A percentile compares a stretch with the other conserved stretches of the same genome.
Evolutionary conservation across 352 stramenopile species (phyloP).

Genomic region (Globisporangium paddicum): DNA sequence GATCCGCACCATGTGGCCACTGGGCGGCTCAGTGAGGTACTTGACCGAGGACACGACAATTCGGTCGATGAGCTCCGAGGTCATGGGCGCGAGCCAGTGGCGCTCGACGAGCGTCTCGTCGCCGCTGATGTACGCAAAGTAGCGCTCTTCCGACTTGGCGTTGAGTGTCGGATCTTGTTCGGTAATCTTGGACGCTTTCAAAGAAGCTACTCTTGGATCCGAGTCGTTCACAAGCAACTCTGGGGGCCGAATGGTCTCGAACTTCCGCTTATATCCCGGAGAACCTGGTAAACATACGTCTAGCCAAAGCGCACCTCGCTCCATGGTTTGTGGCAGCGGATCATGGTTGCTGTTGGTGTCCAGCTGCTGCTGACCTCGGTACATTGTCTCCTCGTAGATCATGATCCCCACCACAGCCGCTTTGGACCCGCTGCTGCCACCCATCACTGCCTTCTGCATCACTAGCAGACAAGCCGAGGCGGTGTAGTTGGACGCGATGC

Average conservation of each 20-base stretch:
- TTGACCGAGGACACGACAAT: conserved; percentile 53
- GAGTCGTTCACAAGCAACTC: not conserved
- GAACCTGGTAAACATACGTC: not conserved
- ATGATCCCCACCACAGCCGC: not conserved
- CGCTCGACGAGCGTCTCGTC: conserved; percentile 33
- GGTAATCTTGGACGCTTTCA: not conserved
- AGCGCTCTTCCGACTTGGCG: conserved; percentile 34
- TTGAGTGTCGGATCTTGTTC: not conserved
- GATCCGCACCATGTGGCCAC: conserved; percentile 34
- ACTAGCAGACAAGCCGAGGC: conserved; percentile 33
- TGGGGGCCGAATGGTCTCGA: not conserved
- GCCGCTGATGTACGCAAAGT: conserved; percentile 51
- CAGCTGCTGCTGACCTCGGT: not conserved
- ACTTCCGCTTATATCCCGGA: not conserved
- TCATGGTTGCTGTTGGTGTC: not conserved
- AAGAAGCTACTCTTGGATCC: not conserved
- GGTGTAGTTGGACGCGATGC: conserved; percentile 70
- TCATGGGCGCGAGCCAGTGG: conserved; percentile 33
- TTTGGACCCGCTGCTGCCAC: not conserved
- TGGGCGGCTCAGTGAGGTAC: conserved; percentile 31
- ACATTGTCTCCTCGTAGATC: not conserved
- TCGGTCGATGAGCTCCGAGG: conserved; percentile 24
- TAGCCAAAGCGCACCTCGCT: not conserved
- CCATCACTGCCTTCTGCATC: conserved; percentile 28
- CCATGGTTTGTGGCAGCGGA: not conserved